A percentile compares a stretch with the other conserved stretches of the same genome.
phyloP scores from a whole-genome alignment of 2,329 filamentous ascomycete genomes.

The Sphaceloma murrayae region DNA sequence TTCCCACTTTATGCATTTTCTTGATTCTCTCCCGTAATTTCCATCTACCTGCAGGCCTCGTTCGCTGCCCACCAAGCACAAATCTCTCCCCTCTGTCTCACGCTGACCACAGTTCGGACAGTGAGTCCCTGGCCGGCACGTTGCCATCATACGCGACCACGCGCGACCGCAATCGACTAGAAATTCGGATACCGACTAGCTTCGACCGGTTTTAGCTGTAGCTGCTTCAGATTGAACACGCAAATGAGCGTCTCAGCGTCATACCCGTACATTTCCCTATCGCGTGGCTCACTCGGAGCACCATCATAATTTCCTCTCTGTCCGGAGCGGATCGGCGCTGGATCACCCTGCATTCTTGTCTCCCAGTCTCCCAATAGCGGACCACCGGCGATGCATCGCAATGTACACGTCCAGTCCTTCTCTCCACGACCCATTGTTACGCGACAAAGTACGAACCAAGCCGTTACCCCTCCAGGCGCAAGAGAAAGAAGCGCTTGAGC shows the following conservation, averaged over 20 bases:
- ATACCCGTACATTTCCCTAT: conserved; percentile 10
- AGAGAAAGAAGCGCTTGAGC: conserved; percentile 1
- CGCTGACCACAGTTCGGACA: no score
- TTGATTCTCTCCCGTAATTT: no score
- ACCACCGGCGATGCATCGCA: conserved; percentile 7
- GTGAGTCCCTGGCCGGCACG: no score
- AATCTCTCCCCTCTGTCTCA: no score
- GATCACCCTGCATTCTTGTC: neutral
- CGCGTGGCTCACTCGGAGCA: conserved; percentile 4
- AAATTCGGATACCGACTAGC: no score
- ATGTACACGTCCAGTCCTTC: conserved; percentile 12
- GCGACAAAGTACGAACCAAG: conserved; percentile 2
- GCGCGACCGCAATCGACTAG: no score
- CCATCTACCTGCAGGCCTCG: no score
- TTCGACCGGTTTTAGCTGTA: no score
- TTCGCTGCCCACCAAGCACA: no score
- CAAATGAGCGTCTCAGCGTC: conserved; percentile 11
- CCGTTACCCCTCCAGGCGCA: neutral
- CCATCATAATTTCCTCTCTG: neutral
- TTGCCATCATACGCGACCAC: no score
- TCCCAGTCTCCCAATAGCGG: neutral
- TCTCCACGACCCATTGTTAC: conserved; percentile 6
- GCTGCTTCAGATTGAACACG: conserved; percentile 13
- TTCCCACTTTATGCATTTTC: no score
- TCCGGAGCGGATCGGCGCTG: neutral